These are phyloP conservation scores for Lantana camara DNA, from an alignment of 257 asterid genomes.

Conservation along the genomic window DNA sequence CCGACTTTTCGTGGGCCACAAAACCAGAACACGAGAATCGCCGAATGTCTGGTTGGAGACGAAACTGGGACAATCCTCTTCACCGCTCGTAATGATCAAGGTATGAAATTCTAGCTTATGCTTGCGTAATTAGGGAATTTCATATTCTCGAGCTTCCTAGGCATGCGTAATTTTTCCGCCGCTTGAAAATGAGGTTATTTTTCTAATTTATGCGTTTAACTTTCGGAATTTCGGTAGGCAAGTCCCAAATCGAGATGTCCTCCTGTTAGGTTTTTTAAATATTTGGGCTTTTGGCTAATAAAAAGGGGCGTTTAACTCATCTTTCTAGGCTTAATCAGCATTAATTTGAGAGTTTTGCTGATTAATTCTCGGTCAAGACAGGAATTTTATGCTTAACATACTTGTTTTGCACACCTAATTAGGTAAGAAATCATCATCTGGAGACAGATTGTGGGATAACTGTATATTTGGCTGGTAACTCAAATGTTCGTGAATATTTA, in stretches of 20 bases:
- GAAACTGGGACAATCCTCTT: slow-evolving; percentile 75
- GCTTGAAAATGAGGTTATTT: not conserved
- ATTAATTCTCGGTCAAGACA: too few relatives aligned
- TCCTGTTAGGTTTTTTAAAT: not conserved
- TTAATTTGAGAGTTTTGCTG: too few relatives aligned
- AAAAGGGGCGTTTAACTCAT: not conserved
- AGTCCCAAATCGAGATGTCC: not conserved
- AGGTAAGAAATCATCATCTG: too few relatives aligned
- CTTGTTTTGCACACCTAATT: too few relatives aligned
- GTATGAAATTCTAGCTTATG: slow-evolving; percentile 27
- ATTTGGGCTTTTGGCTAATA: not conserved
- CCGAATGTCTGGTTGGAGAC: slow-evolving; percentile 78
- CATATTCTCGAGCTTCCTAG: not conserved
- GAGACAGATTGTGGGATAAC: too few relatives aligned
- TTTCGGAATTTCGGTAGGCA: not conserved
- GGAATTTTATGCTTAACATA: too few relatives aligned
- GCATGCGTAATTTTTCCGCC: not conserved
- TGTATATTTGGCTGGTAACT: too few relatives aligned
- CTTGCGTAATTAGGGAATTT: not conserved
- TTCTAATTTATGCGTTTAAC: not conserved
- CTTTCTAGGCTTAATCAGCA: not conserved
- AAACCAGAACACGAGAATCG: slow-evolving; percentile 53
- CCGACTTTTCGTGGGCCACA: slow-evolving; percentile 51
- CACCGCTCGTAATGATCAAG: slow-evolving; percentile 87
- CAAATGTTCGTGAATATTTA: too few relatives aligned